Evolutionary conservation across 1,284 basidiomycete species (phyloP), one percentile per base, ranked within the genome.

Genomic region (Mycosarcoma mackinlayi): DNA sequence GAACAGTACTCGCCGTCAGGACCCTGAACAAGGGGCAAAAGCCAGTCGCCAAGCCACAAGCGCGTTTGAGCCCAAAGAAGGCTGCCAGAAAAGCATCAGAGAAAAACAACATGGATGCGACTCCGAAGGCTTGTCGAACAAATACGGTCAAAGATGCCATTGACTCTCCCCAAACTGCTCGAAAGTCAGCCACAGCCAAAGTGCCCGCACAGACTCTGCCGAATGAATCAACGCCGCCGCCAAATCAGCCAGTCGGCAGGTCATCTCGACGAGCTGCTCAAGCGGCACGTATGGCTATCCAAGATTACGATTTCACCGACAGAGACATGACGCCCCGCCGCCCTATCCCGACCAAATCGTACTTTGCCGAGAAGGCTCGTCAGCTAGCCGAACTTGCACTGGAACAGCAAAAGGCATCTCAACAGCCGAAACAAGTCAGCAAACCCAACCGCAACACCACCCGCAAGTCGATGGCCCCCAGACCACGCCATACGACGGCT

Each of bases 261-360:
- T 44, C 55, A 23, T 56, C 59, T n/a, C 66, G 66, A 13, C 46
- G 60, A 39, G 66, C 66, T 16, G 66, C 66, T 1, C 59, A 69
- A 49, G 60, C 59, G 16, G 66, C 66, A 19, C 60, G 55, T 16
- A 38, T 55, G 51, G 66, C 66, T 1, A 69, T 69, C 44, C 41
- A 63, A 18, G 66, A 69, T 44, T 69, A 69, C 35, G 66, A 69
- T 42, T 69, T 69, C 18, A 49, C 66, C 42, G 66, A 69, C 21
- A 53, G 66, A 33, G 66, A 69, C 45, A 56, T 63, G 66, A 69
- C 66, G 3, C 66, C 66, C 4, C 52, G 66, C 16, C 66, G 66
- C 4, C 66, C 66, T 2, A 56, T 69, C 14, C 66, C 66, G 0
- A 69, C 66, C 21, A 69, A 69, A 24, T 69, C 66, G 6, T 69